phyloP scores from a whole-genome alignment of 2,329 filamentous ascomycete species.

The Hypoxylon sp. region DNA sequence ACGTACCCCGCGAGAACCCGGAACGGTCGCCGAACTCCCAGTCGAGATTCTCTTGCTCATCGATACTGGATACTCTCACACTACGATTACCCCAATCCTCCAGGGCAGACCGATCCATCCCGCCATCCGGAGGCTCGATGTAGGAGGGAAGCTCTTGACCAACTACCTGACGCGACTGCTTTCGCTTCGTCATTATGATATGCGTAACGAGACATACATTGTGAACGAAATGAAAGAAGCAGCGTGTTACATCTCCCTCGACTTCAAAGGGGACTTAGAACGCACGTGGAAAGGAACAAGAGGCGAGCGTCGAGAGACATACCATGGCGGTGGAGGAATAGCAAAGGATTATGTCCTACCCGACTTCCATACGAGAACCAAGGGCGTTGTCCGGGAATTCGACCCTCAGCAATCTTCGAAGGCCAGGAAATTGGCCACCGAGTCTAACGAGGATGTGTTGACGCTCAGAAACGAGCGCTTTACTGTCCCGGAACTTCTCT shows the following conservation, averaged over 20 bases:
- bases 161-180: constrained; percentile 92
- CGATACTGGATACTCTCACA: constrained; percentile 93
- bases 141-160: constrained; percentile 92
- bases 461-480: constrained; percentile 94
- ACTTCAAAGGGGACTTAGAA: constrained; percentile 84
- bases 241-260: constrained; percentile 82
- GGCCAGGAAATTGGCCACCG: constrained; percentile 58
- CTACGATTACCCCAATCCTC: constrained; percentile 88
- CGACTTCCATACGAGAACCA: constrained; percentile 71
- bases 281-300: constrained; percentile 83
- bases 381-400: constrained; percentile 81
- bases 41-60: constrained; percentile 88
- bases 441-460: constrained; percentile 79
- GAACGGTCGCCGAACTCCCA: constrained; percentile 62
- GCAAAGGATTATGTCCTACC: constrained; percentile 93
- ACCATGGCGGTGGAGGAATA: constrained; percentile 67
- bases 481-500: constrained; percentile 87
- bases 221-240: constrained; percentile 97
- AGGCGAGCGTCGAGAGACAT: constrained; percentile 65
- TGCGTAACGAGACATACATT: constrained; percentile 92
- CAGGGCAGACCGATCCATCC: constrained; percentile 83
- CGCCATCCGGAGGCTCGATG: constrained; percentile 84
- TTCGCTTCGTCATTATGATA: constrained; percentile 92
- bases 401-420: constrained; percentile 73
- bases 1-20: constrained; percentile 65